Base-by-base conservation (phyloP, 2,329 filamentous ascomycete genomes). In the Harringtonia aguacate region DNA sequence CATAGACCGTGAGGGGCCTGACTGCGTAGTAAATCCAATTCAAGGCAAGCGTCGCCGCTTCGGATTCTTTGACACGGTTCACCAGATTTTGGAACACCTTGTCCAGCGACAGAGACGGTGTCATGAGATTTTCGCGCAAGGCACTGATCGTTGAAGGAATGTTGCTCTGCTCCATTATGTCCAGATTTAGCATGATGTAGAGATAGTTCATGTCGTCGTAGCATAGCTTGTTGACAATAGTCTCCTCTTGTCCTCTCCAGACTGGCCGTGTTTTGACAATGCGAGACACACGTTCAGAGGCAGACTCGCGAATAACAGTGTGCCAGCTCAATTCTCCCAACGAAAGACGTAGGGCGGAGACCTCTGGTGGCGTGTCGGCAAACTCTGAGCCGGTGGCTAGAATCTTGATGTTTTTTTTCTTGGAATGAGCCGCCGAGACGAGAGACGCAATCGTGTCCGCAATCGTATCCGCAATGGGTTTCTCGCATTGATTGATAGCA, bases 21-120 rank as follows among this genome's bases (percentile, higher is more conserved):
- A 43, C 29, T 3, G 45, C 35, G 14, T 43, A 24, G 36, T 39
- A 40, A 18, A 46, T 31, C 45, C 45, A 46, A n/a, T 43, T 35
- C 15, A 46, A 17, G 13, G 40, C 45, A n/a, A 30, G 4, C 2
- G 20, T 36, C 12, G 36, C 45, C 27, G 17, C 9, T 8, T 27
- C 13, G 8, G 39, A 33, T 8, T 18, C 24, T 14, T 27, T 3
- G 14, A 43, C 15, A n/a, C 13, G 28, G 4, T 18, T 12, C 14
- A 43, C 14, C 14, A 43, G 21, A 6, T 18, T 21, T 4, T 21
- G 24, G n/a, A 46, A 46, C 5, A 43, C 20, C 18, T 39, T 13
- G 2, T 40, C 31, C 14, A 40, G 15, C 4, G 39, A 29, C 10
- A 31, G 24, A 7, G 29, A n/a, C 1, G 45, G 40, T 4, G 24